These are phyloP conservation scores for Calonectria hawksworthii DNA, from an alignment of 2,329 filamentous ascomycete species.

Conservation along the genomic window DNA sequence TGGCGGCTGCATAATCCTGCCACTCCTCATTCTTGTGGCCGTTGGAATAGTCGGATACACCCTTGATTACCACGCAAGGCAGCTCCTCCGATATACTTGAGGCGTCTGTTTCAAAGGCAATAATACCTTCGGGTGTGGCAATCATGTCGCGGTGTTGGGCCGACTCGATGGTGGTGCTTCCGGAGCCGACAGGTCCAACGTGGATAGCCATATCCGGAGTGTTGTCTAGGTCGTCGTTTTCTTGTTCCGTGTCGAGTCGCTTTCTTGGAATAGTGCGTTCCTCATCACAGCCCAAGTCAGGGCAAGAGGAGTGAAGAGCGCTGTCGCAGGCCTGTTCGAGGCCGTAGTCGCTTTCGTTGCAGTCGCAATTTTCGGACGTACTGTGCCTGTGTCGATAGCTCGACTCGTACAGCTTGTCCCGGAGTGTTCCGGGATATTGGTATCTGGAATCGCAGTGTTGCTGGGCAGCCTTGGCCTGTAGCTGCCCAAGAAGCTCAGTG, in stretches of 20 bases:
- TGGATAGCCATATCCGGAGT: neutral
- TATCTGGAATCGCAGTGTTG: neutral
- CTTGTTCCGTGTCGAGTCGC: neutral
- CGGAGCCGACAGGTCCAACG: neutral
- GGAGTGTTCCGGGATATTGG: neutral
- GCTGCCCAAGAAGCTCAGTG: neutral
- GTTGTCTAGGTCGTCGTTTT: neutral
- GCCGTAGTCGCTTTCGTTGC: neutral
- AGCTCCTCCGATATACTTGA: neutral
- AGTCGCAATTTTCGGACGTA: neutral
- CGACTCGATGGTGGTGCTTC: neutral
- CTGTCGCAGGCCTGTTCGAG: neutral
- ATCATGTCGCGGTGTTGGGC: neutral
- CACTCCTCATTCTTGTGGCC: neutral
- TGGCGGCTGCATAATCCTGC: neutral
- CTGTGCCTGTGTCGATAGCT: neutral
- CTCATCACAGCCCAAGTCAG: neutral
- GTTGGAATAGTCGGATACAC: neutral
- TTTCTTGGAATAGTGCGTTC: neutral
- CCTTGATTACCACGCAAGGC: neutral
- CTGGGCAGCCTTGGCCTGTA: neutral
- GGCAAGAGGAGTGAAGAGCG: neutral
- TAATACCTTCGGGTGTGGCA: neutral
- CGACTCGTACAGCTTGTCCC: neutral
- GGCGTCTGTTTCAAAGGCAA: neutral